A percentile compares a stretch with the other conserved stretches of the same genome.
Evolutionary conservation across 2,329 filamentous ascomycete species (phyloP).

Genomic region (Pestalotiopsis sp.): DNA sequence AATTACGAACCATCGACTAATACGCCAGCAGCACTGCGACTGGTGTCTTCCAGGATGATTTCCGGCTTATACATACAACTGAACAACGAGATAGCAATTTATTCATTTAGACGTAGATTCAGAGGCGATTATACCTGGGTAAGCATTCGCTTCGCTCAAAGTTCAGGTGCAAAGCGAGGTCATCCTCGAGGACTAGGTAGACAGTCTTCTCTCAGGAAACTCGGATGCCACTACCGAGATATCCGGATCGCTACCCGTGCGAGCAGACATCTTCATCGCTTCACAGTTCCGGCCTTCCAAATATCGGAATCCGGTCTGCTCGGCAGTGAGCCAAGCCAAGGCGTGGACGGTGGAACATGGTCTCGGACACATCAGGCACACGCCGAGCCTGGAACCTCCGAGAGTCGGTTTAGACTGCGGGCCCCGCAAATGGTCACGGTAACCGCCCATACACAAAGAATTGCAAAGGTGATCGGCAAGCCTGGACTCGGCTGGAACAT

Average conservation of each 20-base stretch:
- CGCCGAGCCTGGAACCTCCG: constrained; percentile 5
- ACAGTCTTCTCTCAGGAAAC: no score
- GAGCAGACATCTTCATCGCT: background rate
- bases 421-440: background rate
- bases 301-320: background rate
- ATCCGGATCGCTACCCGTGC: background rate
- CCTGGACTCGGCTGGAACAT: constrained; percentile 12
- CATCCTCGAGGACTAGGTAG: no score
- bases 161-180: no score
- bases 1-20: no score
- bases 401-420: background rate
- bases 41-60: no score
- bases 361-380: background rate
- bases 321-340: background rate
- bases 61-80: no score
- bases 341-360: background rate
- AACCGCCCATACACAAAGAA: background rate
- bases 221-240: background rate
- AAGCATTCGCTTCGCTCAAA: no score
- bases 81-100: no score
- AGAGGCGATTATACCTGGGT: no score
- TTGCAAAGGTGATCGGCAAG: constrained; percentile 10
- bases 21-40: no score
- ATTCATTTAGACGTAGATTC: no score
- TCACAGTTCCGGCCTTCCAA: background rate